A percentile compares a stretch with the other conserved stretches of the same genome.
These are phyloP conservation scores for Apiospora pterosperma DNA, from an alignment of 2,329 filamentous ascomycete species.

Conservation along the genomic window DNA sequence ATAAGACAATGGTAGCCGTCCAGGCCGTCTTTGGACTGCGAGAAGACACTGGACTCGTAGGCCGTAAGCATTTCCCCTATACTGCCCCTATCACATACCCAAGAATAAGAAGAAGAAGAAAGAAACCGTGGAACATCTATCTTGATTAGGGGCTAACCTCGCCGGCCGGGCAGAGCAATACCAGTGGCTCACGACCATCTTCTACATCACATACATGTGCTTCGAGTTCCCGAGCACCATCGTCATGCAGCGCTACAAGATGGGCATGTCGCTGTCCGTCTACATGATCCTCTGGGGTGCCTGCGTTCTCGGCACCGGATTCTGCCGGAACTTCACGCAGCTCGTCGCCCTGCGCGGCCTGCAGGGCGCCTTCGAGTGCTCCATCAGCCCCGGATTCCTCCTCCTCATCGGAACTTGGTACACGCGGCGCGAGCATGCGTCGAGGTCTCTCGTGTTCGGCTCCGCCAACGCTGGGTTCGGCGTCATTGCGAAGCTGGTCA, in stretches of 20 bases:
- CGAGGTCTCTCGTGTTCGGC: conserved; percentile 31
- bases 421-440: conserved; percentile 33
- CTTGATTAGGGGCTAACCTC: background rate
- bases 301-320: conserved; percentile 32
- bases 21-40: background rate
- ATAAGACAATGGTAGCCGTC: background rate
- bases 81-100: no score
- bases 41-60: background rate
- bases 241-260: background rate
- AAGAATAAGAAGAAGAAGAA: no score
- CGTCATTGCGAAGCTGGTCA: conserved; percentile 29
- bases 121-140: no score
- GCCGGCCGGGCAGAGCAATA: background rate
- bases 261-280: background rate
- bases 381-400: conserved; percentile 35
- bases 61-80: background rate
- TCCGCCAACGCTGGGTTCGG: conserved; percentile 36
- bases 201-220: background rate
- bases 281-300: conserved; percentile 30
- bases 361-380: conserved; percentile 35
- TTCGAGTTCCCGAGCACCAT: background rate
- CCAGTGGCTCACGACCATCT: background rate
- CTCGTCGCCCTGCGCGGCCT: conserved; percentile 31
- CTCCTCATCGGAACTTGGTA: conserved; percentile 35
- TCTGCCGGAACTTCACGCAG: conserved; percentile 34